Conservation (phyloP, 257 asterid species). For the Coffea canephora region DNA sequence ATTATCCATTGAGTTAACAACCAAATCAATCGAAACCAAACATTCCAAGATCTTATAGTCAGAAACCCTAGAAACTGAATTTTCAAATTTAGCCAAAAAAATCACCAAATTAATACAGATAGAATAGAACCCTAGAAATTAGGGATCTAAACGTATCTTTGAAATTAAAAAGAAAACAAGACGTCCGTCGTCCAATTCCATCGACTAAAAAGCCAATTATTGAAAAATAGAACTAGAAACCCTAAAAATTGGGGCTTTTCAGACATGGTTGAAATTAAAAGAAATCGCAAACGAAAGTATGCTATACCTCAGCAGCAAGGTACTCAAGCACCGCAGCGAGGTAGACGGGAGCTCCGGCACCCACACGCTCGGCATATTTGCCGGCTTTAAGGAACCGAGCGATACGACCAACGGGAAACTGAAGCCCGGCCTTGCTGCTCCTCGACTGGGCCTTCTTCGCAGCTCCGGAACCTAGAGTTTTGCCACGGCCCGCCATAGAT, state of each 20-base stretch:
- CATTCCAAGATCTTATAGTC: neutral
- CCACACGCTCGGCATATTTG: constrained; percentile 79
- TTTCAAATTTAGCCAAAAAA: neutral
- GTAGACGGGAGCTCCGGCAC: constrained; percentile 89
- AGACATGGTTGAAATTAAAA: neutral
- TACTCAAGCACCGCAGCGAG: constrained; percentile 86
- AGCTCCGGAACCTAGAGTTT: constrained; percentile 68
- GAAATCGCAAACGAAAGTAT: neutral
- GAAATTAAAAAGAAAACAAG: neutral
- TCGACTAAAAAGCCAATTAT: constrained; percentile 7
- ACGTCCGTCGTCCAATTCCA: no score
- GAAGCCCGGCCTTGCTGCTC: constrained; percentile 77
- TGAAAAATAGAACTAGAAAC: constrained; percentile 11
- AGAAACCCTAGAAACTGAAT: neutral
- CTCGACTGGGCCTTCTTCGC: constrained; percentile 70
- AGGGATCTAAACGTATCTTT: constrained; percentile 1
- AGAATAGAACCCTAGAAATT: neutral
- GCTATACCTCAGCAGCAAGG: constrained; percentile 67
- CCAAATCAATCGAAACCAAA: neutral
- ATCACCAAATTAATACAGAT: neutral
- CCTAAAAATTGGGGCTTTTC: neutral
- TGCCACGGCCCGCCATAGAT: constrained; percentile 81
- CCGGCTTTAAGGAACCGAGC: constrained; percentile 88
- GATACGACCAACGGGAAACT: constrained; percentile 86
- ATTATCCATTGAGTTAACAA: neutral